Percentiles rank a stretch among this genome's conserved stretches.
Evolutionary conservation across 1,284 basidiomycete genomes (phyloP).

Genomic region (Agroathelia rolfsii): DNA sequence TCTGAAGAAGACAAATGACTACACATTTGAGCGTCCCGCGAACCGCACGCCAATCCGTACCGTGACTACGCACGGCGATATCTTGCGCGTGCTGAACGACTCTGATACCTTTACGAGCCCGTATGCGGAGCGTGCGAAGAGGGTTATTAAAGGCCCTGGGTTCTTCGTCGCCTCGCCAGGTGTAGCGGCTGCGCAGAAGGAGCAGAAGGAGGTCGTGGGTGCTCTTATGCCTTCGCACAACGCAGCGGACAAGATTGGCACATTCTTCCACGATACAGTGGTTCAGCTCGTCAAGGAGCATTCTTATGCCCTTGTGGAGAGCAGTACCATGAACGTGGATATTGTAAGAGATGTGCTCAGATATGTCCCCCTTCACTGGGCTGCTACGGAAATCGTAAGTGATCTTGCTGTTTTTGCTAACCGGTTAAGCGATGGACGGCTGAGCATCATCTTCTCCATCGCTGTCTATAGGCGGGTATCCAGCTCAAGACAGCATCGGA

Average conservation of each 20-base stretch:
- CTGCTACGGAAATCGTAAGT: constrained; percentile 56
- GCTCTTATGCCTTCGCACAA: constrained; percentile 38
- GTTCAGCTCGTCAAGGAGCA: constrained; percentile 39
- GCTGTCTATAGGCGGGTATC: constrained; percentile 50
- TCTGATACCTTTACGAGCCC: constrained; percentile 33
- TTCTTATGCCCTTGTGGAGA: constrained; percentile 45
- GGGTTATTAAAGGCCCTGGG: constrained; percentile 40
- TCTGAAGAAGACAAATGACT: constrained; percentile 40
- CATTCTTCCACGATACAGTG: constrained; percentile 56
- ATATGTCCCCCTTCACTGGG: constrained; percentile 57
- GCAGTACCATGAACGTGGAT: constrained; percentile 46
- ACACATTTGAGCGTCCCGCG: constrained; percentile 40
- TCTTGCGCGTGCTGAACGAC: constrained; percentile 43
- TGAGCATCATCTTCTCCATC: constrained; percentile 6
- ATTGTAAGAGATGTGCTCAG: constrained; percentile 64
- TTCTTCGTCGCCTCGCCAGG: constrained; percentile 49
- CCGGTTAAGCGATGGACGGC: not conserved
- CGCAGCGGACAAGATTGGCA: constrained; percentile 36
- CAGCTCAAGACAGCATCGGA: constrained; percentile 51
- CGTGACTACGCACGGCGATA: constrained; percentile 39
- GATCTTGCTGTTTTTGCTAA: not conserved
- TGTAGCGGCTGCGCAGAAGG: constrained; percentile 27
- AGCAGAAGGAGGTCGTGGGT: constrained; percentile 37
- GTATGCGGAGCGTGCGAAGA: constrained; percentile 37
- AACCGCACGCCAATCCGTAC: constrained; percentile 16